phyloP scores from a whole-genome alignment of 441 rosid genomes.

The Biscutella laevigata region DNA sequence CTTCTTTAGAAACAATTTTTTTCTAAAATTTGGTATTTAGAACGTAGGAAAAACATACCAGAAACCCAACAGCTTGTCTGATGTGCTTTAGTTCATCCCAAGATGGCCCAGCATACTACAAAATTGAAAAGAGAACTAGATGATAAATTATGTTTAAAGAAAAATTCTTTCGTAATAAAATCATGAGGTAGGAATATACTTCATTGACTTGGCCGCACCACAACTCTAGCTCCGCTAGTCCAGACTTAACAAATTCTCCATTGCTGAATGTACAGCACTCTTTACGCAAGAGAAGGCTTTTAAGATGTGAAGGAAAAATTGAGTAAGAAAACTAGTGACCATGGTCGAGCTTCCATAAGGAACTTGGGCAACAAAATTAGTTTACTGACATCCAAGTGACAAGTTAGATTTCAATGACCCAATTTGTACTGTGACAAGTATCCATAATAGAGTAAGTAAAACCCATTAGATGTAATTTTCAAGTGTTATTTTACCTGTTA shows the following conservation, averaged over 20 bases:
- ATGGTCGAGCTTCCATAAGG: background rate
- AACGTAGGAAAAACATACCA: conserved; percentile 38
- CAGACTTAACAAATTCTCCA: conserved; percentile 77
- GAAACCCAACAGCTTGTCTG: conserved; percentile 81
- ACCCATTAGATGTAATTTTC: background rate
- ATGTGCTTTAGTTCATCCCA: no score
- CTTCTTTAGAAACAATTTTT: no score
- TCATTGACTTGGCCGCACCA: conserved; percentile 80
- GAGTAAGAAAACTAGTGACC: conserved; percentile 17
- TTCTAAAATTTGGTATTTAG: no score
- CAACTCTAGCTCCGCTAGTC: conserved; percentile 75
- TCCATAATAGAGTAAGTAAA: background rate
- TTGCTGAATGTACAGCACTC: conserved; percentile 90
- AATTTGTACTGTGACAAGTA: background rate
- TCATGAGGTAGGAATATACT: conserved; percentile 25
- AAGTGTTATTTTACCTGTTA: conserved; percentile 35
- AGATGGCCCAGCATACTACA: conserved; percentile 75
- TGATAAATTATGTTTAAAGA: background rate
- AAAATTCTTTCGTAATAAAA: background rate
- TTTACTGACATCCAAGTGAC: background rate
- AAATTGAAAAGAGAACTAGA: conserved; percentile 14
- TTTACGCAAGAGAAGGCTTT: conserved; percentile 75
- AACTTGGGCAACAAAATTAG: background rate
- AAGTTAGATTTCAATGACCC: background rate
- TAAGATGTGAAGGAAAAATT: conserved; percentile 1